Evolutionary conservation across 805 yeast genomes (phyloP).

Genomic region (Tetrapisispora phaffii): DNA sequence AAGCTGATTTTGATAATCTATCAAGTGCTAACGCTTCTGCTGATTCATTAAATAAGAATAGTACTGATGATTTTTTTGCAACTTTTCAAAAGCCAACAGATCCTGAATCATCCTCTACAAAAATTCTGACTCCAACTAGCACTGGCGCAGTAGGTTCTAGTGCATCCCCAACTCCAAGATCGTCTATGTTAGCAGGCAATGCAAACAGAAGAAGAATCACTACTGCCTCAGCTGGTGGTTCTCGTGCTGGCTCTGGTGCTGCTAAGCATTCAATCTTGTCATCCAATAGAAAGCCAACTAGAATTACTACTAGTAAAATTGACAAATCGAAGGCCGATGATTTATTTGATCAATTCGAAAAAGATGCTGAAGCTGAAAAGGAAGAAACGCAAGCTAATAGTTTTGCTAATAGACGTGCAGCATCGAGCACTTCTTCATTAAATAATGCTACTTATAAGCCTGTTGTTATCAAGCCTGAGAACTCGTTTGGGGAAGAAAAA

Average conservation of each 20-base stretch:
- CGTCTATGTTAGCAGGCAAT: constrained; percentile 18
- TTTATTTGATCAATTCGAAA: constrained; percentile 54
- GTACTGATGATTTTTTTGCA: constrained; percentile 80
- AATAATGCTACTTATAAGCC: constrained; percentile 7
- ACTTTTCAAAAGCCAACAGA: constrained; percentile 79
- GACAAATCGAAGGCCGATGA: constrained; percentile 41
- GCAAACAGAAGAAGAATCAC: constrained; percentile 22
- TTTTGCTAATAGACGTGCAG: constrained; percentile 5
- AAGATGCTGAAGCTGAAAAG: constrained; percentile 73
- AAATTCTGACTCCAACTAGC: constrained; percentile 18
- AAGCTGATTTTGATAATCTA: constrained; percentile 11
- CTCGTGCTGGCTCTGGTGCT: constrained; percentile 12
- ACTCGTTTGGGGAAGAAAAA: constrained; percentile 3
- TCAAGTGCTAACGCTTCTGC: constrained; percentile 14
- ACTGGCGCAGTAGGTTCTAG: not conserved
- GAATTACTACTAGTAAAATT: constrained; percentile 46
- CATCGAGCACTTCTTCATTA: constrained; percentile 29
- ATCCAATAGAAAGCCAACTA: constrained; percentile 48
- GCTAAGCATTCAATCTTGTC: constrained; percentile 41
- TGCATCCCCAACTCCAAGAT: constrained; percentile 10
- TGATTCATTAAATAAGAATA: constrained; percentile 31
- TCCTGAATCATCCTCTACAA: constrained; percentile 24
- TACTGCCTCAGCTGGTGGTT: constrained; percentile 7
- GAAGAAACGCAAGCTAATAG: constrained; percentile 37
- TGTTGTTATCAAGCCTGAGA: constrained; percentile 4